A percentile compares a stretch with the other conserved stretches of the same genome.
These are phyloP conservation scores for Boletus subcaerulescens DNA, from an alignment of 768 basidiomycete genomes.

Conservation along the genomic window DNA sequence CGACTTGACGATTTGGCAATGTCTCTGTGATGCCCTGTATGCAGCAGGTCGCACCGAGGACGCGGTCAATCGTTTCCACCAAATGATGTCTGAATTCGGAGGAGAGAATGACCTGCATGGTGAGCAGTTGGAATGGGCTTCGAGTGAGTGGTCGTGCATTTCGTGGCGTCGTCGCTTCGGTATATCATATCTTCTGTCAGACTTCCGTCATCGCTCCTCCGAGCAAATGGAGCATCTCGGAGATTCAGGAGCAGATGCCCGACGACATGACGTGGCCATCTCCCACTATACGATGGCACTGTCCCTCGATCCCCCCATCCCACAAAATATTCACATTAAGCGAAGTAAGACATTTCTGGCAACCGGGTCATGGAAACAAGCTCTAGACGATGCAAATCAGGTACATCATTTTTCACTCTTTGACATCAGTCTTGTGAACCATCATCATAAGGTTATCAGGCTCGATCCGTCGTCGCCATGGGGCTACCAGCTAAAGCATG, in stretches of 20 bases:
- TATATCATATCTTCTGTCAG: neutral
- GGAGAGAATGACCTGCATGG: neutral
- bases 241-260: neutral
- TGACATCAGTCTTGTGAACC: too few relatives aligned
- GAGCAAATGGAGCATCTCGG: neutral
- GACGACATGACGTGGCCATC: neutral
- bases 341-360: neutral
- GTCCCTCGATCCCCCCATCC: neutral
- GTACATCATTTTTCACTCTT: neutral
- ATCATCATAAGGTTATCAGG: neutral
- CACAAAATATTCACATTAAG: neutral
- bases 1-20: neutral
- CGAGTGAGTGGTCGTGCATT: neutral
- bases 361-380: neutral
- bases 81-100: neutral
- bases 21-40: constrained; percentile 7
- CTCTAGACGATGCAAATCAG: neutral
- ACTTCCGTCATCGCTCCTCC: neutral
- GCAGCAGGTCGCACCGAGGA: neutral
- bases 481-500: neutral
- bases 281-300: neutral
- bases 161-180: too few relatives aligned
- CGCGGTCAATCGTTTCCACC: neutral
- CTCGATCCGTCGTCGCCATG: neutral
- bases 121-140: neutral